Base-by-base conservation (phyloP, 2,329 filamentous ascomycete genomes). In the Parasarocladium wereldwijsianum region DNA sequence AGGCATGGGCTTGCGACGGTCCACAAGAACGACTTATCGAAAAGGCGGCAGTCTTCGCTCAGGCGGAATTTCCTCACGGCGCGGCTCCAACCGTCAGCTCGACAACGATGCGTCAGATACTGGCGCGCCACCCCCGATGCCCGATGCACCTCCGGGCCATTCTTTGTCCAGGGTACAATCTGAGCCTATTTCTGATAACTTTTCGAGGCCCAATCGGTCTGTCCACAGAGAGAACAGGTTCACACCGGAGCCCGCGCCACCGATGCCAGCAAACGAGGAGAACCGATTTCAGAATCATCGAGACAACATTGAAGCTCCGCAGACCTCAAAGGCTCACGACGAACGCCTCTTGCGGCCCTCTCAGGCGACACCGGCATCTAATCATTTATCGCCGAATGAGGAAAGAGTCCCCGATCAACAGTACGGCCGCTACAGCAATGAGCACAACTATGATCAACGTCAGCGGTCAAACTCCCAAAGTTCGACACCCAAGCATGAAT, bases 1-100 rank as follows among this genome's bases (percentile, higher is more conserved):
- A 2, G 83, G 83, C 4, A 74, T 78, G 51, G 82, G 83, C 18
- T 58, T 98, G 28, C 78, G 90, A 42, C 72, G 90, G 37, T 94
- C 90, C 9, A 98, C 85, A 13, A 71, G 83, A 32, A 98, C 90
- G 5, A 87, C 82, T 16, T 96, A 96, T 51, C 66, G 86, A 43
- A 83, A 74, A 43, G 66, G 82, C 34, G 86, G 86, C 19, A 94
- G 86, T 56, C 52, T 93, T 37, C 76, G 80, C 29, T 82, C 76
- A 40, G 79, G 81, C 15, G 80, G 80, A 32, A 62, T 73, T 4
- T 78, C 84, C 40, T 79, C 82, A 1, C 83, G 82, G 51, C 70
- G 87, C 22, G 62, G 73, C 25, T 63, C 63, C 4, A 66, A 70
- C 24, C 70, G 70, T 34, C 66, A 70, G 15, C 58, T 64, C n/a